Percentiles rank a stretch among this genome's conserved stretches.
These are phyloP conservation scores for Cucumis melo DNA, from an alignment of 306 rosid genomes.

Conservation along the genomic window DNA sequence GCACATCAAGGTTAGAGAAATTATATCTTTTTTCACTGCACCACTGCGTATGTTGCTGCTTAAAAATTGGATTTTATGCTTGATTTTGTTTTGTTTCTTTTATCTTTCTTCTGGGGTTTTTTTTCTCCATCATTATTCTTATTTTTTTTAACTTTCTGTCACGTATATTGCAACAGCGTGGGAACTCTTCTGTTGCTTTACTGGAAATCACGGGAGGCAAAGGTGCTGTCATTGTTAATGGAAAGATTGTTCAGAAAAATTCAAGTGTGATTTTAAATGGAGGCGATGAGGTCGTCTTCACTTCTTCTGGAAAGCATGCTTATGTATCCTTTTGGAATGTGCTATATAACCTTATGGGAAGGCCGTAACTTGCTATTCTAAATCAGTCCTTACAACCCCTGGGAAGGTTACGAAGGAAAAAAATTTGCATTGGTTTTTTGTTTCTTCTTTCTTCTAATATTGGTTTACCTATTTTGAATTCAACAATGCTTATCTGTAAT, in stretches of 20 bases:
- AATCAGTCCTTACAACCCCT: not conserved
- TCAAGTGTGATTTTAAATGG: constrained; percentile 44
- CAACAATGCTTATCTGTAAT: not conserved
- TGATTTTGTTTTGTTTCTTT: not conserved
- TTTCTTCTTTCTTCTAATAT: not conserved
- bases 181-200: constrained; percentile 48
- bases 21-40: constrained; percentile 2
- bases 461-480: not conserved
- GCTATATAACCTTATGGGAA: not conserved
- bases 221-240: constrained; percentile 68
- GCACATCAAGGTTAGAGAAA: constrained; percentile 53
- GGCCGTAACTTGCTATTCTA: not conserved
- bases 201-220: constrained; percentile 66
- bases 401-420: not conserved
- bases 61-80: not conserved
- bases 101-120: not conserved
- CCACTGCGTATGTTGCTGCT: not conserved
- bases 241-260: constrained; percentile 34
- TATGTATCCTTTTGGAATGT: constrained; percentile 79
- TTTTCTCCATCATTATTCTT: not conserved
- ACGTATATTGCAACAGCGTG: constrained; percentile 41
- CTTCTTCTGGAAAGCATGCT: constrained; percentile 56
- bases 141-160: not conserved
- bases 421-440: not conserved
- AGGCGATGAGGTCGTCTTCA: constrained; percentile 86